phyloP scores from a whole-genome alignment of 495 filamentous ascomycete species.

The Penicillium fimorum region DNA sequence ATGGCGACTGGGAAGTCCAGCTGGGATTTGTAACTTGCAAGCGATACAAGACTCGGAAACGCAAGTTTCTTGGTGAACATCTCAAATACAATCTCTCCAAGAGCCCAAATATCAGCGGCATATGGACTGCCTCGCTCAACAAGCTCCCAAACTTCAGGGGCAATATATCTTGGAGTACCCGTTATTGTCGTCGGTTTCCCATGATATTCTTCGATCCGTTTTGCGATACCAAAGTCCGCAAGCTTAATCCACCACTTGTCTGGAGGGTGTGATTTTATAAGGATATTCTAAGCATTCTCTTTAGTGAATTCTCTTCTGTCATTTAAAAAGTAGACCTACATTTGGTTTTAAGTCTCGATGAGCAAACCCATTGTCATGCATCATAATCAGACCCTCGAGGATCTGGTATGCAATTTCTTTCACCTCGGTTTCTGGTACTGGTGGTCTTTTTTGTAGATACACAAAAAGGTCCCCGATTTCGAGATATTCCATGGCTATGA shows the following conservation, averaged over 20 bases:
- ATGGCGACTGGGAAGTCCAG: conserved; percentile 2
- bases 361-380: conserved; percentile 48
- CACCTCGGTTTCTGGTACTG: conserved; percentile 38
- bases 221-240: conserved; percentile 33
- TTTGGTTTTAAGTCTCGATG: conserved; percentile 53
- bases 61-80: conserved; percentile 14
- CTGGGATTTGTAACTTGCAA: conserved; percentile 1
- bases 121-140: conserved; percentile 5
- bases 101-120: conserved; percentile 20
- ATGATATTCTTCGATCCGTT: conserved; percentile 20
- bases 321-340: conserved; percentile 24
- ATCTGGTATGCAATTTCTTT: conserved; percentile 40
- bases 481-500: conserved; percentile 42
- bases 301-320: not conserved
- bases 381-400: conserved; percentile 42
- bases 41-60: not conserved
- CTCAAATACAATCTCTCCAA: conserved; percentile 17
- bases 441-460: conserved; percentile 14
- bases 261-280: conserved; percentile 14
- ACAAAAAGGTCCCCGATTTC: conserved; percentile 22
- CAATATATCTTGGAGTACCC: conserved; percentile 17
- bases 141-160: conserved; percentile 19
- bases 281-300: conserved; percentile 7
- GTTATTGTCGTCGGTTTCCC: conserved; percentile 10
- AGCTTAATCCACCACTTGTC: conserved; percentile 39